phyloP scores from a whole-genome alignment of 495 filamentous ascomycete species.

The Durotheca rogersii region DNA sequence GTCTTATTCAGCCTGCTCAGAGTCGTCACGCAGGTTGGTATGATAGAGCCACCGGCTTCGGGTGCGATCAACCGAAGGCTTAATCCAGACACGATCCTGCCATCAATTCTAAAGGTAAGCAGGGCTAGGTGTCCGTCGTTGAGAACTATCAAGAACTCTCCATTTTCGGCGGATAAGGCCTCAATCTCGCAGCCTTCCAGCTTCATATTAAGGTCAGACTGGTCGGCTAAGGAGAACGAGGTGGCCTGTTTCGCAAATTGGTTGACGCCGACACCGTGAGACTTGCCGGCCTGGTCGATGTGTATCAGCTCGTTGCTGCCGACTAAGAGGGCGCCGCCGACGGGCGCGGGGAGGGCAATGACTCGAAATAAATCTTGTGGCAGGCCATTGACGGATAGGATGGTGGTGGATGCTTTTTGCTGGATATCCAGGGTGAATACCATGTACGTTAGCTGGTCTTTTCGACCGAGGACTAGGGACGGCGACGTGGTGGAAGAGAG shows the following conservation, averaged over 20 bases:
- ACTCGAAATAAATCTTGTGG: constrained; percentile 89
- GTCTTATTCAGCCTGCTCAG: constrained; percentile 65
- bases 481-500: constrained; percentile 72
- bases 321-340: constrained; percentile 84
- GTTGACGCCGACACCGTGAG: constrained; percentile 93
- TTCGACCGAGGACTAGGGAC: constrained; percentile 75
- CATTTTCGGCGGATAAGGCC: constrained; percentile 67
- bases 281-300: constrained; percentile 92
- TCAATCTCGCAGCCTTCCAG: constrained; percentile 83
- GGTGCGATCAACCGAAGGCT: constrained; percentile 61
- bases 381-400: constrained; percentile 79
- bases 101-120: constrained; percentile 82
- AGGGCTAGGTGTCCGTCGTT: constrained; percentile 73
- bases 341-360: constrained; percentile 76
- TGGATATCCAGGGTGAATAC: constrained; percentile 95
- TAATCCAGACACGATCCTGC: constrained; percentile 87
- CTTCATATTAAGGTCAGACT: constrained; percentile 74
- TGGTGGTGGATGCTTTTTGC: constrained; percentile 88
- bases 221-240: constrained; percentile 77
- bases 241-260: constrained; percentile 78
- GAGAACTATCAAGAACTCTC: constrained; percentile 82
- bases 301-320: constrained; percentile 91
- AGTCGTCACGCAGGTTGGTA: constrained; percentile 67
- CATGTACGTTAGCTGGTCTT: constrained; percentile 82
- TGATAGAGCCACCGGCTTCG: constrained; percentile 59